Evolutionary conservation across 164 flowering plant genomes (phyloP), one percentile per base, ranked within the genome.

Genomic region (Macadamia integrifolia): DNA sequence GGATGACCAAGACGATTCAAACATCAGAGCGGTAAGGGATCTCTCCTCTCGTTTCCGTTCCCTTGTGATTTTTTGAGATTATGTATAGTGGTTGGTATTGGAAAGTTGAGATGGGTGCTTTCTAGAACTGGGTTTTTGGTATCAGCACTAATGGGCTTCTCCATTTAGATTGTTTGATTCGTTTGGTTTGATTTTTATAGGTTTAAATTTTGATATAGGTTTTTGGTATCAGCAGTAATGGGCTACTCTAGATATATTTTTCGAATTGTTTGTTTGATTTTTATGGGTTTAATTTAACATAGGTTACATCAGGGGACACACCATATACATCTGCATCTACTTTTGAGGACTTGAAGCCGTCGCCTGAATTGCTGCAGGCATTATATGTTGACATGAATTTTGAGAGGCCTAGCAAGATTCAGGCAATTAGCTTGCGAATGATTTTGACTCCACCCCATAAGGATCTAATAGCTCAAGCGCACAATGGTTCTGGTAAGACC

Each of bases 401-500:
- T 66, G 83, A 83, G 59, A 78, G 80, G 69, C 99, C 98, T 0
- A 94, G 99, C 67, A 92, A 88, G 80, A 90, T 94, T 40, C 99
- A 94, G 65, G 85, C 89, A 0, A 76, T 90, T n/a, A 90, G 85
- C 46, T 79, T 94, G 75, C 99, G 98, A 0, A 94, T 94, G 99
- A 94, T 94, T 15, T 66, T 94, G 75, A 89, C 86, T 13, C 94
- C 98, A 18, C 99, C 99, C 0, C 61, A 86, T 69, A 87, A 82
- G 74, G 79, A 92, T 74, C 67, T 94, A 65, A 81, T 94, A 32
- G 99, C 99, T 57, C 98, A 94, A 68, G 97, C 99, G 18, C 98
- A 90, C 64, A 92, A 94, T 78, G 99, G 99, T 9, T 90, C 98
- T 62, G 98, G 99, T 0, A 94, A 94, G 76, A 92, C 99, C 0